These are phyloP conservation scores for Gloeopeniophorella convolvens DNA, from an alignment of 768 basidiomycete species.

Conservation along the genomic window DNA sequence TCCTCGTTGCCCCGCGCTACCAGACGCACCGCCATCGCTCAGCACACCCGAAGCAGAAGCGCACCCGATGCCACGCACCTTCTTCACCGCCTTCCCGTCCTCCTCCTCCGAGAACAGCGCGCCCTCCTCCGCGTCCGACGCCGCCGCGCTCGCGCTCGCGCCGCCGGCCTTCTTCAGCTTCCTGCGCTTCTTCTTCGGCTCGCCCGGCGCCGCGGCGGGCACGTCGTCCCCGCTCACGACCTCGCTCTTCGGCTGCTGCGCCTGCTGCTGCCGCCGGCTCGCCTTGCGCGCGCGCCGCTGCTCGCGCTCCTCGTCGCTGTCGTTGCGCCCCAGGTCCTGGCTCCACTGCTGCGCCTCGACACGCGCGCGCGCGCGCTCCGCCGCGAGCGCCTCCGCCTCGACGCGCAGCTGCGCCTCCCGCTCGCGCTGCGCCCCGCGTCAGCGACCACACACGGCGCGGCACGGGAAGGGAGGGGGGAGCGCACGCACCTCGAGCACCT, in stretches of 20 bases:
- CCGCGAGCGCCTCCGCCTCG: constrained; percentile 74
- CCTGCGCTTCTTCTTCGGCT: constrained; percentile 63
- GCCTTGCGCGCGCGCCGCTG: constrained; percentile 47
- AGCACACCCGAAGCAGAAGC: not conserved
- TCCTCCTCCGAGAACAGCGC: constrained; percentile 68
- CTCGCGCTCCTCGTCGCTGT: constrained; percentile 78
- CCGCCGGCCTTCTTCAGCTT: constrained; percentile 54
- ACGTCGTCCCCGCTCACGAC: constrained; percentile 45
- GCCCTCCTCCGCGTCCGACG: constrained; percentile 56
- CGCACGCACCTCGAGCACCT: constrained; percentile 55
- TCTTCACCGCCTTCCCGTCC: constrained; percentile 56
- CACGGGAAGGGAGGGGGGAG: not conserved
- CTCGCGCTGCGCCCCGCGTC: constrained; percentile 51
- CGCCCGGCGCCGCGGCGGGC: constrained; percentile 22
- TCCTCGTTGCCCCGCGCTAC: constrained; percentile 47
- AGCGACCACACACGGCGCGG: not conserved
- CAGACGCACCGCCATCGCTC: not conserved
- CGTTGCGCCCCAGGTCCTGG: constrained; percentile 47
- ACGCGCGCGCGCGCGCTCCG: constrained; percentile 64
- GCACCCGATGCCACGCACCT: too few relatives aligned
- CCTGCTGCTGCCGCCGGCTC: constrained; percentile 44
- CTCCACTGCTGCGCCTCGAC: constrained; percentile 82
- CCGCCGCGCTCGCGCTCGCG: constrained; percentile 34
- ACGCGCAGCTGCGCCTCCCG: constrained; percentile 57
- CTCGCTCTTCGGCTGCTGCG: constrained; percentile 27